A percentile compares a stretch with the other conserved stretches of the same genome.
phyloP scores from a whole-genome alignment of 2,329 filamentous ascomycete species.

The Fusarium ambrosium region DNA sequence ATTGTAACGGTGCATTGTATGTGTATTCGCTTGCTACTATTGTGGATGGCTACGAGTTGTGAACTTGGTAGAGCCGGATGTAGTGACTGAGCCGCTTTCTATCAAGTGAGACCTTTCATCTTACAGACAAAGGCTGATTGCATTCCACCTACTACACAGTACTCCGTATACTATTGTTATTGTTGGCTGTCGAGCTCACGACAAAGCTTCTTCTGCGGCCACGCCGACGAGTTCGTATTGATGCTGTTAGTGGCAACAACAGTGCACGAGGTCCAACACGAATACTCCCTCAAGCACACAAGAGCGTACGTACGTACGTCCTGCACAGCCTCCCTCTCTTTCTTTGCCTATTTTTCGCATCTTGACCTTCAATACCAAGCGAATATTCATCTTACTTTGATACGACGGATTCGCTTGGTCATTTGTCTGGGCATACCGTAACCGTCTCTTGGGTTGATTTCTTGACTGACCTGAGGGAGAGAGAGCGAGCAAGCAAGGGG shows the following conservation, averaged over 20 bases:
- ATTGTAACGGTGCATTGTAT: background rate
- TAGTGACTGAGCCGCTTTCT: background rate
- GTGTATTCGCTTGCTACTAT: background rate
- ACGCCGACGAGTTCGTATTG: conserved; percentile 4
- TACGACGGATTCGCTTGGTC: background rate
- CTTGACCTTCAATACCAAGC: background rate
- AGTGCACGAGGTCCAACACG: conserved; percentile 5
- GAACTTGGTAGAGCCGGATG: background rate
- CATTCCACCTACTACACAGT: background rate
- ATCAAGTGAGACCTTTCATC: background rate
- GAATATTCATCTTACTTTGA: background rate
- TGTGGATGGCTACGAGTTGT: background rate
- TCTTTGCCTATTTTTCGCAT: background rate
- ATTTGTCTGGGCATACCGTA: background rate
- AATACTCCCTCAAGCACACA: background rate
- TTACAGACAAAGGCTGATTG: background rate
- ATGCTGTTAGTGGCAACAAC: background rate
- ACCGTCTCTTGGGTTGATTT: background rate
- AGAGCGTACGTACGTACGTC: background rate
- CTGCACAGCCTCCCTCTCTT: background rate
- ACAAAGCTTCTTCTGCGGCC: background rate
- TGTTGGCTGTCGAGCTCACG: background rate
- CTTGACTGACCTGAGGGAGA: conserved; percentile 1
- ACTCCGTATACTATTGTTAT: background rate
- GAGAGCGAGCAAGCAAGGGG: conserved; percentile 18